Evolutionary conservation across 192 early-diverging fungal species (phyloP), one percentile per base, ranked within the genome.

Genomic region (Gaertneriomyces semiglobifer): DNA sequence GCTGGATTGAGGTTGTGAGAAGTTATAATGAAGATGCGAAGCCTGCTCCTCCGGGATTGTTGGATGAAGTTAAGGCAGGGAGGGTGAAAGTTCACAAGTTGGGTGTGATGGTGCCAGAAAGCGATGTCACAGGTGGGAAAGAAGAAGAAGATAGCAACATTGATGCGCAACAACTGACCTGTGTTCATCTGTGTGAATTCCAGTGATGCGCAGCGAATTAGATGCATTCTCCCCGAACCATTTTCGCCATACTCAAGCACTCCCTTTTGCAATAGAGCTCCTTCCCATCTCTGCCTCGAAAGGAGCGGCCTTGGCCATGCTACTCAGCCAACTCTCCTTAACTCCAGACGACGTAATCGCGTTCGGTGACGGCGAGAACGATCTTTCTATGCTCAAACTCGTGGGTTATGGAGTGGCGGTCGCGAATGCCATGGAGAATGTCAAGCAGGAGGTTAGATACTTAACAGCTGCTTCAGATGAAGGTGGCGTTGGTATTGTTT

Each of bases 331-430:
- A 18, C 16, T 47, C 44, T 40, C 40, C 51, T 44, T 69, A 20
- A 5, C 57, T 12, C 46, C 51, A 19, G 50, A 69, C 20, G 53
- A 60, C 46, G 67, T 69, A 8, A n/a, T 69, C 33, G 67, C 59
- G 1, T 62, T 69, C 20, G 67, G 67, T n/a, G 67, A 69, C 53
- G 67, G 58, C 10, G 59, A 53, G n/a, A 69, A 69, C 41, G 67
- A 69, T 53, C 58, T 43, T 18, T 40, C 40, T 4, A 69, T 69
- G 67, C 41, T 69, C 40, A 40, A 9, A 33, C 16, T 33, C 7
- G 67, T 41, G 0, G 50, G 50, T n/a, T 53, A 62, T 53, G 67
- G 67, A 16, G 59, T 69, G 14, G 44, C 50, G 7, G 53, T 69
- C 46, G 47, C 58, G n/a, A 69, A 69, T 44, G 67, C 19, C 38